Conservation (phyloP, 768 basidiomycete genomes). For the Mycena olivaceomarginata region DNA sequence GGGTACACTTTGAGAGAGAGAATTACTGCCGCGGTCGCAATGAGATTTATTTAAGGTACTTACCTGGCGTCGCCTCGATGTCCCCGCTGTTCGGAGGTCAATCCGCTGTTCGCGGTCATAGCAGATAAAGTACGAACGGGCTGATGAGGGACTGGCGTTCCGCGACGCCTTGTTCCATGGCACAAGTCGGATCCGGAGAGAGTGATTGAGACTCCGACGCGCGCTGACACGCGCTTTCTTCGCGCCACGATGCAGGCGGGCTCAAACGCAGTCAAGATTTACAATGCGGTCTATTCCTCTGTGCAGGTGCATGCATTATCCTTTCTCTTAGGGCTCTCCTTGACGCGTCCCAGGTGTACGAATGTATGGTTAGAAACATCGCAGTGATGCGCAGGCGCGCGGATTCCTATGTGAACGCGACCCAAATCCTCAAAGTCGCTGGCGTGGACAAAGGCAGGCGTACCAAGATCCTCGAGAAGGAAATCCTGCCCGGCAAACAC, state of each 20-base stretch:
- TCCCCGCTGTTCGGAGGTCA: conserved; percentile 60
- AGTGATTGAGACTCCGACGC: conserved; percentile 39
- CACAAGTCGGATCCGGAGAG: conserved; percentile 47
- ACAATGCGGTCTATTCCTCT: conserved; percentile 95
- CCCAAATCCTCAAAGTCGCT: conserved; percentile 98
- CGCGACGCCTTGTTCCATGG: conserved; percentile 49
- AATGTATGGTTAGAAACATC: conserved; percentile 98
- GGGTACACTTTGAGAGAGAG: conserved; percentile 76
- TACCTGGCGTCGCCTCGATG: conserved; percentile 68
- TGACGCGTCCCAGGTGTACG: conserved; percentile 85
- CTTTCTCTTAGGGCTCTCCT: conserved; percentile 46
- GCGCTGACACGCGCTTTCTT: too few relatives aligned
- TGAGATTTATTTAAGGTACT: not conserved
- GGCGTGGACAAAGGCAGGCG: conserved; percentile 97
- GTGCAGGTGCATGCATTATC: conserved; percentile 74
- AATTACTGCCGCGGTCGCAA: not conserved
- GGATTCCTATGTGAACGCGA: conserved; percentile 98
- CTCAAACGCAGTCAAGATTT: conserved; percentile 84
- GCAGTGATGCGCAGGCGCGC: conserved; percentile 98
- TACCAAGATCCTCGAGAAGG: conserved; percentile 98
- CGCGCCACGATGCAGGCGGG: conserved; percentile 66
- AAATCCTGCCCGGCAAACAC: conserved; percentile 95
- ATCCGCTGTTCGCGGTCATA: conserved; percentile 6
- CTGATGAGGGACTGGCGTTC: conserved; percentile 66
- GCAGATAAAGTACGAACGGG: conserved; percentile 55